Evolutionary conservation across 225 moss, liverwort and hornwort genomes (phyloP).

Genomic region (Polytrichum commune): DNA sequence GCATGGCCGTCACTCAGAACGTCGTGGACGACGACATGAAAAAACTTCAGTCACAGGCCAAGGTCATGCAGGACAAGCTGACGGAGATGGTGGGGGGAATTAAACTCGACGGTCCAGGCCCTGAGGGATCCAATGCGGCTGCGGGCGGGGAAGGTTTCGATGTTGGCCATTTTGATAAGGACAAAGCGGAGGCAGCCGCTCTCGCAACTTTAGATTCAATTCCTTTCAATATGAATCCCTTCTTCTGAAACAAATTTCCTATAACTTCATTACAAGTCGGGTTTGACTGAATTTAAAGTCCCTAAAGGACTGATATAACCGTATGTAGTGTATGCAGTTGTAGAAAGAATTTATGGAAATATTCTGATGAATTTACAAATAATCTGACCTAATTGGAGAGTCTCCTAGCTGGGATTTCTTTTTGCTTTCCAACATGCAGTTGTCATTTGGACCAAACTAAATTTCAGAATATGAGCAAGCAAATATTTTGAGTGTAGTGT

Average conservation of each 20-base stretch:
- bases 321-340: no score
- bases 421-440: no score
- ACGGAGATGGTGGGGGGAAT: conserved; percentile 18
- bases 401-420: no score
- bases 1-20: neutral
- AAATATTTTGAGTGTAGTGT: no score
- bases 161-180: conserved; percentile 22
- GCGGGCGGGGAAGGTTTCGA: conserved; percentile 8
- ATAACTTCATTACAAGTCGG: no score
- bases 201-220: conserved; percentile 20
- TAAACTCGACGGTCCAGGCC: conserved; percentile 7
- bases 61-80: conserved; percentile 35
- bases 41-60: conserved; percentile 10
- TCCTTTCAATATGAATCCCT: conserved; percentile 46
- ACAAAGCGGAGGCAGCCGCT: conserved; percentile 26
- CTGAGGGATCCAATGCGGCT: neutral
- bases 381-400: no score
- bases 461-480: no score
- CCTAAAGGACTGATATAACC: no score
- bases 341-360: no score
- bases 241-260: conserved; percentile 7
- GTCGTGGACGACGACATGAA: conserved; percentile 21
- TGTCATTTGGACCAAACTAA: no score
- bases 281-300: no score
- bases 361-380: no score